Conservation (phyloP, 768 basidiomycete species). For the Erythrobasidium yunnanense region DNA sequence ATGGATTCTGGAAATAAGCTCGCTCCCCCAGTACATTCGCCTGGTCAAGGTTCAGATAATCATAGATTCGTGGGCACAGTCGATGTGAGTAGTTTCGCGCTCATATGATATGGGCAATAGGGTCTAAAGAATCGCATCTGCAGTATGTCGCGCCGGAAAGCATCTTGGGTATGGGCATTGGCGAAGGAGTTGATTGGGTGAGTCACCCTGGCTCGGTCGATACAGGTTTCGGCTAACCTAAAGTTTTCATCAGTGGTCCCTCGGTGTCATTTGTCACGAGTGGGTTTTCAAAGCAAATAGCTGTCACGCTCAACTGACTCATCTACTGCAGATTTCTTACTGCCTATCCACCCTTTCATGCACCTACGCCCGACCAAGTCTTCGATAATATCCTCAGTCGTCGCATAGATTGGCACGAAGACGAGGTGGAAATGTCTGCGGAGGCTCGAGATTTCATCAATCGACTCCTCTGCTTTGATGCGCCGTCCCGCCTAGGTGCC, state of each 20-base stretch:
- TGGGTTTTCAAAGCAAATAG: conserved; percentile 40
- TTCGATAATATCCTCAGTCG: conserved; percentile 97
- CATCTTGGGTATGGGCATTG: conserved; percentile 85
- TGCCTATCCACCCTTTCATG: conserved; percentile 94
- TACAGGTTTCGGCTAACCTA: conserved; percentile 26
- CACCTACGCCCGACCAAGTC: conserved; percentile 89
- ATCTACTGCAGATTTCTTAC: conserved; percentile 54
- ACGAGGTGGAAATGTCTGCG: conserved; percentile 50
- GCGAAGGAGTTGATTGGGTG: conserved; percentile 97
- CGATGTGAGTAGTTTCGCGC: not conserved
- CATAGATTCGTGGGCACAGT: conserved; percentile 22
- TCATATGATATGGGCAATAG: not conserved
- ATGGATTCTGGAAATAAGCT: conserved; percentile 29
- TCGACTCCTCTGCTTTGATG: conserved; percentile 68
- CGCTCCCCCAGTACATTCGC: conserved; percentile 26
- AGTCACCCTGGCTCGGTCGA: conserved; percentile 40
- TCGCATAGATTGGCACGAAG: conserved; percentile 89
- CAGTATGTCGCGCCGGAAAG: conserved; percentile 49
- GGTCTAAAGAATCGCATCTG: not conserved
- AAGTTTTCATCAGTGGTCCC: conserved; percentile 64
- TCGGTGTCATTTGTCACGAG: conserved; percentile 96
- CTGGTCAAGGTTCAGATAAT: not conserved
- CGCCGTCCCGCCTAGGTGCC: conserved; percentile 65
- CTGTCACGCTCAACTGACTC: not conserved
- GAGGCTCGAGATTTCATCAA: conserved; percentile 86